Conservation (phyloP, 106 monocot species). For the Acorus calamus region DNA sequence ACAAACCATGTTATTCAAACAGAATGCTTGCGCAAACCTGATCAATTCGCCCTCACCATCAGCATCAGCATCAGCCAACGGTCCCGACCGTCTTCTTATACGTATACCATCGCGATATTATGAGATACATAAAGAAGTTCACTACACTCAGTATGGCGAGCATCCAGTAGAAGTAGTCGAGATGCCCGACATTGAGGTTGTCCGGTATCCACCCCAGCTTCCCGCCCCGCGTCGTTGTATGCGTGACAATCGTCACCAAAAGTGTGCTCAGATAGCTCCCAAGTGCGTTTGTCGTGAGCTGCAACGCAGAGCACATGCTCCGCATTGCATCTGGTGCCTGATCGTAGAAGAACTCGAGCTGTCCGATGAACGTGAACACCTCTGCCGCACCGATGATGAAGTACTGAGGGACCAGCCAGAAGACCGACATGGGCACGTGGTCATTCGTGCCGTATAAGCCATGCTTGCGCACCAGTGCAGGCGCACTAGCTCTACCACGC, state of each 20-base stretch:
- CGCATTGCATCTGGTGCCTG: constrained; percentile 54
- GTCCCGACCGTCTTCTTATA: constrained; percentile 23
- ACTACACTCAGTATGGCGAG: constrained; percentile 23
- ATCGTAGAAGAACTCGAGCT: constrained; percentile 47
- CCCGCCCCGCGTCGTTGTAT: constrained; percentile 23
- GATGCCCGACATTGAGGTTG: constrained; percentile 36
- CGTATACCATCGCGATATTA: constrained; percentile 32
- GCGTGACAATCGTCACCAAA: constrained; percentile 27
- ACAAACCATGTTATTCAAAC: no score
- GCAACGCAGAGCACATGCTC: constrained; percentile 30
- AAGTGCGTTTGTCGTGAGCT: constrained; percentile 19
- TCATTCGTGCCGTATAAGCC: constrained; percentile 15
- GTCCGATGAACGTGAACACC: constrained; percentile 33
- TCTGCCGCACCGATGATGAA: constrained; percentile 33
- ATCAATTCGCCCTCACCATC: no score
- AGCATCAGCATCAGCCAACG: no score
- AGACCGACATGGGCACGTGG: constrained; percentile 32
- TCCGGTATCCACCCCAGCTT: constrained; percentile 39
- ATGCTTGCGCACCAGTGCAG: constrained; percentile 14
- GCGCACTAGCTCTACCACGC: constrained; percentile 27
- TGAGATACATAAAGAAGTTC: constrained; percentile 29
- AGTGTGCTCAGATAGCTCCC: constrained; percentile 37
- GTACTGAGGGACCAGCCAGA: constrained; percentile 46
- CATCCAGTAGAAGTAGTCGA: constrained; percentile 43
- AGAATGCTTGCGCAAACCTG: no score